Percentiles rank a stretch among this genome's conserved stretches.
These are phyloP conservation scores for Metschnikowia gelsemii DNA, from an alignment of 805 yeast genomes.

Conservation along the genomic window DNA sequence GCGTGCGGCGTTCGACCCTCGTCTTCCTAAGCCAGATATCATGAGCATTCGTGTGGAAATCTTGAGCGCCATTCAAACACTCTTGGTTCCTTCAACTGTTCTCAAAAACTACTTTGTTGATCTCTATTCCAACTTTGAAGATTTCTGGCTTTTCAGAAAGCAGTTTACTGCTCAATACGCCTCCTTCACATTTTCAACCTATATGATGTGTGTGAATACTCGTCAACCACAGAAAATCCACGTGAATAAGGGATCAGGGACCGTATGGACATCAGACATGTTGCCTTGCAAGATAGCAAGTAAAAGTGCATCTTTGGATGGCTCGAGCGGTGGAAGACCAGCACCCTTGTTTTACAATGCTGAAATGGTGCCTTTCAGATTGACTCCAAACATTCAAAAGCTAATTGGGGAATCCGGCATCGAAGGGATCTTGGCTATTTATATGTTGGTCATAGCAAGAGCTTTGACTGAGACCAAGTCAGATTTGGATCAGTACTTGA, in stretches of 20 bases:
- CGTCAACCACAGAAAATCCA: conserved; percentile 93
- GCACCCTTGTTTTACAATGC: conserved; percentile 87
- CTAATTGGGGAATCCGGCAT: conserved; percentile 91
- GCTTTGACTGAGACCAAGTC: conserved; percentile 90
- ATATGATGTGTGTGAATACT: conserved; percentile 88
- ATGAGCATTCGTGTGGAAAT: conserved; percentile 89
- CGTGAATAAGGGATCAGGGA: conserved; percentile 77
- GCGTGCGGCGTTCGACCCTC: conserved; percentile 90
- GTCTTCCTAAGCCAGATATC: conserved; percentile 89
- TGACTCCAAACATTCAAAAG: conserved; percentile 93
- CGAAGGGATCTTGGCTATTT: conserved; percentile 87
- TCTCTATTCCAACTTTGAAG: conserved; percentile 76
- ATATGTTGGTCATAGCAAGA: conserved; percentile 80
- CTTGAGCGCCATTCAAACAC: conserved; percentile 81
- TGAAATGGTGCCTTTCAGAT: conserved; percentile 92
- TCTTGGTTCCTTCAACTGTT: conserved; percentile 81
- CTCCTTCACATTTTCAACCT: conserved; percentile 85
- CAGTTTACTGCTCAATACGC: conserved; percentile 96
- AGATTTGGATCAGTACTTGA: conserved; percentile 85
- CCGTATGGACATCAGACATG: conserved; percentile 94
- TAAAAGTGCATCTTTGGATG: conserved; percentile 46
- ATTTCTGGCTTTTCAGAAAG: conserved; percentile 95
- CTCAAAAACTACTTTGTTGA: conserved; percentile 74
- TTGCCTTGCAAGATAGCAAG: conserved; percentile 81
- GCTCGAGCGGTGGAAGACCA: conserved; percentile 49